Conservation (phyloP, 345 rosid species). For the Triadica sebifera region DNA sequence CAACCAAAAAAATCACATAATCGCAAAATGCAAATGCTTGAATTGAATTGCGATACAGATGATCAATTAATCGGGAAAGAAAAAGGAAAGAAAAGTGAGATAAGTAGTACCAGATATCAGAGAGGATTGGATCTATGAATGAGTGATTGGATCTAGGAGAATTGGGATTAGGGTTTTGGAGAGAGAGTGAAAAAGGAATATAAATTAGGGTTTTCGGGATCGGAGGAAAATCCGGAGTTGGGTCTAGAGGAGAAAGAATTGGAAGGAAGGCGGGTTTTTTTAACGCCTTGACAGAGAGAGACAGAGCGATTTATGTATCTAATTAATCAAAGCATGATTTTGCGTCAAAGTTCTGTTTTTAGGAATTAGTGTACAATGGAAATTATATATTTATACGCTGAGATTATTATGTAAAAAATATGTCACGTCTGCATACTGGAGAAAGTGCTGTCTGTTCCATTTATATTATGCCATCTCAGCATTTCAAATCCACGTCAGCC, state of each 20-base stretch:
- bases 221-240: slow-evolving; percentile 13
- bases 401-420: no score
- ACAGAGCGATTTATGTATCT: neutral
- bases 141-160: slow-evolving; percentile 18
- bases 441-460: no score
- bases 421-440: no score
- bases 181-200: neutral
- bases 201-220: slow-evolving; percentile 17
- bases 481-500: no score
- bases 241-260: neutral
- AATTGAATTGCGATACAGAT: neutral
- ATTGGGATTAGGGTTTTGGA: slow-evolving; percentile 22
- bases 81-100: neutral
- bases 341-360: no score
- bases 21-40: neutral
- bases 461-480: no score
- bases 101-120: neutral
- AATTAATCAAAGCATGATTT: no score
- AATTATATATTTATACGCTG: no score
- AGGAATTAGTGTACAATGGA: no score
- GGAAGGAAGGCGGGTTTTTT: neutral
- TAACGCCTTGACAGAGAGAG: neutral
- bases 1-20: neutral
- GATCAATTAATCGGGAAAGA: neutral
- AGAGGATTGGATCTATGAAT: slow-evolving; percentile 6